A percentile compares a stretch with the other conserved stretches of the same genome.
Evolutionary conservation across 805 yeast genomes (phyloP).

Genomic region (Cephaloascus albidus): DNA sequence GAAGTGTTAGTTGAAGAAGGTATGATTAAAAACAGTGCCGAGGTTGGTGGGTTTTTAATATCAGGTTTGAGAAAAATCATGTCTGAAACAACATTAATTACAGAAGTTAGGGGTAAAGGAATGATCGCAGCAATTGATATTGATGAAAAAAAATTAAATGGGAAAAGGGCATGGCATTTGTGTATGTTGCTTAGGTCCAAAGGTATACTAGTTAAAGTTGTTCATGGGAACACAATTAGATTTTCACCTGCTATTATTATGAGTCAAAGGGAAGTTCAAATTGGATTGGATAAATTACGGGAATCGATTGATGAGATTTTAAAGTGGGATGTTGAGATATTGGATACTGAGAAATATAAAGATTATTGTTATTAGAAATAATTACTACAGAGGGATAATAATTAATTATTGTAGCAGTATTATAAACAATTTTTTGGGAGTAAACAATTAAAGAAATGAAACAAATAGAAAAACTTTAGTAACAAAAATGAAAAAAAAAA

Average conservation of each 20-base stretch:
- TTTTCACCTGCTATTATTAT: slow-evolving; percentile 12
- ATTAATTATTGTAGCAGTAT: too few species aligned
- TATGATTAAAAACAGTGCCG: slow-evolving; percentile 9
- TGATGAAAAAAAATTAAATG: slow-evolving; percentile 6
- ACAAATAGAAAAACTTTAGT: too few species aligned
- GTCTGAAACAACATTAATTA: slow-evolving; percentile 8
- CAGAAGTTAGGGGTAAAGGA: slow-evolving; percentile 13
- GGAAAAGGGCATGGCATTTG: slow-evolving; percentile 12
- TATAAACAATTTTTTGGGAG: too few species aligned
- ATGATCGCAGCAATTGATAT: slow-evolving; percentile 13
- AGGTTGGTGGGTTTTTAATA: slow-evolving; percentile 4
- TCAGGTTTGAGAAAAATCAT: slow-evolving; percentile 9
- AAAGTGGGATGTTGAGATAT: too few species aligned
- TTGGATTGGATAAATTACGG: too few species aligned
- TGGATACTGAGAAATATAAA: too few species aligned
- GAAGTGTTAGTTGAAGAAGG: slow-evolving; percentile 15
- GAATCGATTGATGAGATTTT: too few species aligned
- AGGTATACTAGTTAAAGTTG: slow-evolving; percentile 14
- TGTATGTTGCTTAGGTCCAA: slow-evolving; percentile 14
- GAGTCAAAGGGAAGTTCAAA: slow-evolving; percentile 9
- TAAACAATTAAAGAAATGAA: too few species aligned
- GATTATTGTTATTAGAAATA: too few species aligned
- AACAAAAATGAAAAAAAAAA: too few species aligned
- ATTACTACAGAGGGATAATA: too few species aligned
- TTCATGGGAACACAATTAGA: slow-evolving; percentile 10